Base-by-base conservation (phyloP, 371 early-diverging fungal genomes). In the Mortierella sp. region DNA sequence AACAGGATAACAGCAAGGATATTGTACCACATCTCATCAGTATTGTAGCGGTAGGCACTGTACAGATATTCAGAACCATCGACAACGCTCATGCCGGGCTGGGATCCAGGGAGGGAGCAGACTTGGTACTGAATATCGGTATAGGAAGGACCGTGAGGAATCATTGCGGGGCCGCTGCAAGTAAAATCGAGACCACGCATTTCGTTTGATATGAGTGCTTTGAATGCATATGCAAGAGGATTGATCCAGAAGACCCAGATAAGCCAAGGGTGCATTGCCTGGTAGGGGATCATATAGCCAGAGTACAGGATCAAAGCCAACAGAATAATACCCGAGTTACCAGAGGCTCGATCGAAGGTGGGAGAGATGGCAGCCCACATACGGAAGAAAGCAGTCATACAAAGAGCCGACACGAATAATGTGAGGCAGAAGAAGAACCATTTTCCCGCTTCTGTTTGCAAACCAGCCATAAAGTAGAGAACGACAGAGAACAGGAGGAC, bases 161-260 rank as follows among this genome's bases (percentile, higher is more conserved):
- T 75, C 53, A 92, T 63, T 47, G 82, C 80, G 2, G 83, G 80
- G 10, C 60, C 56, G 28, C 72, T 76, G 62, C 93, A 92, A n/a
- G 85, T 83, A 45, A 90, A 88, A 3, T 53, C 13, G 35, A 89
- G 82, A n/a, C 89, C 89, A 5, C 77, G 68, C 89, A 91, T 93
- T 81, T 95, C 95, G 74, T 93, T 93, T 23, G 87, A 84, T 23
- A 93, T 69, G 29, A 95, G 83, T 3, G 92, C 90, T 70, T 90
- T 88, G 82, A 90, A 89, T 0, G 86, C 91, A 67, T 93, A 94
- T 0, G 91, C 86, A 17, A 93, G 79, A 4, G 95, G 92, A 47
- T 91, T 91, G 62, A 92, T 88, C 86, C 90, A 94, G 65, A 89
- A 90, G 43, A 93, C 87, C 93, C 93, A 92, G 53, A 76, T 85